Percentiles rank a stretch among this genome's conserved stretches.
Evolutionary conservation across 2,329 filamentous ascomycete species (phyloP).

Genomic region (Paraphaeosphaeria sporulosa): DNA sequence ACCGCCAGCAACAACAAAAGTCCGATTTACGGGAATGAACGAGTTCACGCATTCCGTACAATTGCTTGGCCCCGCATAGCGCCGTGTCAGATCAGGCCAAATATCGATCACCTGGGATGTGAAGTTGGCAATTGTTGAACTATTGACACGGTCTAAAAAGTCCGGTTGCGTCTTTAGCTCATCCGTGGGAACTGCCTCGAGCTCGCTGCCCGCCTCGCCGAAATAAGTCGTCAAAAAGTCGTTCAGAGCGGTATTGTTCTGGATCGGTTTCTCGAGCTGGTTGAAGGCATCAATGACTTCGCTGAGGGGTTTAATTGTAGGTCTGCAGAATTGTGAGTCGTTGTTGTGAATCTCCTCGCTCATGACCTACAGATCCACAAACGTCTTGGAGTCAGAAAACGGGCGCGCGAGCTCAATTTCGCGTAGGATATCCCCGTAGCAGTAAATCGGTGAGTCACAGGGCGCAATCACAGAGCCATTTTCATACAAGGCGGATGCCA

Average conservation of each 20-base stretch:
- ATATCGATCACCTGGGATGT: conserved; percentile 70
- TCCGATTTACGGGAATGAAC: conserved; percentile 71
- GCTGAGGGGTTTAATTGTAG: conserved; percentile 65
- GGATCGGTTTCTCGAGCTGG: conserved; percentile 66
- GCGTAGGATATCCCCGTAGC: conserved; percentile 68
- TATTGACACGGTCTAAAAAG: conserved; percentile 65
- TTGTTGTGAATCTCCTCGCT: conserved; percentile 1
- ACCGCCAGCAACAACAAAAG: conserved; percentile 75
- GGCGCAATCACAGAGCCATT: conserved; percentile 69
- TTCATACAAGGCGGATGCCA: conserved; percentile 59
- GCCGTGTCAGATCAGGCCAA: conserved; percentile 72
- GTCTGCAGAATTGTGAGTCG: conserved; percentile 53
- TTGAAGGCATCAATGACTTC: conserved; percentile 69
- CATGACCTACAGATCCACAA: conserved; percentile 62
- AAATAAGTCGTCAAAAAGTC: conserved; percentile 71
- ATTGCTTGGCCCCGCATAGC: conserved; percentile 57
- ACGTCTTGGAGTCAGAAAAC: conserved; percentile 74
- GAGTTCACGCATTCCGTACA: conserved; percentile 69
- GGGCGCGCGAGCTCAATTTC: conserved; percentile 69
- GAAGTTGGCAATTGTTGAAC: conserved; percentile 67
- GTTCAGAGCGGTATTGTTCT: conserved; percentile 69
- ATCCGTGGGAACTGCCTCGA: conserved; percentile 61
- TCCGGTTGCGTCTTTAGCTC: conserved; percentile 64
- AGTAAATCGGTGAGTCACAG: conserved; percentile 73
- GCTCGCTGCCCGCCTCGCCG: conserved; percentile 68